Conservation (phyloP, 2,329 filamentous ascomycete genomes). For the Aspergillus tamarii region DNA sequence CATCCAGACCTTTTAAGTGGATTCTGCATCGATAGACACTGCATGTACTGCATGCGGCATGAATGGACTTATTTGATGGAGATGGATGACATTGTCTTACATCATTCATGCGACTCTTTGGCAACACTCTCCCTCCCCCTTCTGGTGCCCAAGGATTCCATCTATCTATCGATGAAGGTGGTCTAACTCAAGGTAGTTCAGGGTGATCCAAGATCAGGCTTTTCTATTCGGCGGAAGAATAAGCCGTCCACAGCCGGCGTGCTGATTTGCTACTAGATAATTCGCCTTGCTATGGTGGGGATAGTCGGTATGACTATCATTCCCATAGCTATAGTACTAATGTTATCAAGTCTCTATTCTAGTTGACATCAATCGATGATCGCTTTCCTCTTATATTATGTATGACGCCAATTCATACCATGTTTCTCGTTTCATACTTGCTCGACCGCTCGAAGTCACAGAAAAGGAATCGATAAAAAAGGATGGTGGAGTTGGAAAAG, state of each 20-base stretch:
- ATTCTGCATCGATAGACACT: background rate
- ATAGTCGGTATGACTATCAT: background rate
- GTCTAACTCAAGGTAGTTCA: background rate
- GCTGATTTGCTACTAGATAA: background rate
- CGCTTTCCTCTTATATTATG: background rate
- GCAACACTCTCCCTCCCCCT: background rate
- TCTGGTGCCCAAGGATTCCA: background rate
- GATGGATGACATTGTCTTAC: constrained; percentile 6
- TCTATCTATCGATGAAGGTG: background rate
- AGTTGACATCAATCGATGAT: constrained; percentile 1
- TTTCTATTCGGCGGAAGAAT: constrained; percentile 14
- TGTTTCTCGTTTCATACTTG: background rate
- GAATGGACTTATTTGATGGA: constrained; percentile 1
- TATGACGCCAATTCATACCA: background rate
- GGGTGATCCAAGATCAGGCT: background rate
- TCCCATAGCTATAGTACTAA: background rate
- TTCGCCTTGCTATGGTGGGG: background rate
- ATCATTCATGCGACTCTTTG: background rate
- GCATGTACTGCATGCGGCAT: constrained; percentile 1
- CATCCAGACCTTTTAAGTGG: constrained; percentile 3
- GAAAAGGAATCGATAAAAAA: background rate
- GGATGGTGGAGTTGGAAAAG: background rate
- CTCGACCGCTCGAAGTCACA: background rate
- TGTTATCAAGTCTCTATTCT: background rate
- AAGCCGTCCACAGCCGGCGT: constrained; percentile 1